Percentiles rank a stretch among this genome's conserved stretches.
Evolutionary conservation across 1,139 yeast species (phyloP).

Genomic region (Protomyces inundatus): DNA sequence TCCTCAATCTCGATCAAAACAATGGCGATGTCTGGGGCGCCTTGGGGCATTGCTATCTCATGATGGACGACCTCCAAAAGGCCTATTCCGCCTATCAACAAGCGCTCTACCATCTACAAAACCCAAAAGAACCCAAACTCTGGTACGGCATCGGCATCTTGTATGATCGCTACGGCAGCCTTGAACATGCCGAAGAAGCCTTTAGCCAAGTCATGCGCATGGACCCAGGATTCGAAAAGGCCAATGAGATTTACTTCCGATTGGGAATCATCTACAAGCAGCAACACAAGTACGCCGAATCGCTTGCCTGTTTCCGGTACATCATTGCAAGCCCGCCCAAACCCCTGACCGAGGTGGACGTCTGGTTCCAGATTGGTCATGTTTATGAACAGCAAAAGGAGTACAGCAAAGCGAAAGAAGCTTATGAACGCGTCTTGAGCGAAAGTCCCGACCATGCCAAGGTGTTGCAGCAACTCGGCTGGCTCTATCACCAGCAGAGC

Average conservation of each 20-base stretch:
- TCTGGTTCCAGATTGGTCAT: slow-evolving; percentile 96
- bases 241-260: slow-evolving; percentile 91
- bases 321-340: slow-evolving; percentile 87
- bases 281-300: slow-evolving; percentile 79
- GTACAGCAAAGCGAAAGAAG: slow-evolving; percentile 85
- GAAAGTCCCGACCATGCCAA: slow-evolving; percentile 93
- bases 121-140: slow-evolving; percentile 90
- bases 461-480: slow-evolving; percentile 91
- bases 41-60: slow-evolving; percentile 90
- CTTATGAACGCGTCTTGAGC: slow-evolving; percentile 84
- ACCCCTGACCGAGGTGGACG: slow-evolving; percentile 92
- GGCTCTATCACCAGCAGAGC: slow-evolving; percentile 83
- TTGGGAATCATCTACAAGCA: slow-evolving; percentile 96
- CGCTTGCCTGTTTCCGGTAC: slow-evolving; percentile 85
- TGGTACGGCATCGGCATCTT: slow-evolving; percentile 98
- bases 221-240: slow-evolving; percentile 93
- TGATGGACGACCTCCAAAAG: slow-evolving; percentile 91
- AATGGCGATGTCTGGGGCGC: slow-evolving; percentile 98
- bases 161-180: slow-evolving; percentile 89
- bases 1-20: slow-evolving; percentile 72
- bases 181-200: slow-evolving; percentile 97
- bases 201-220: slow-evolving; percentile 90
- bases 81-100: slow-evolving; percentile 96
- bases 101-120: slow-evolving; percentile 82
- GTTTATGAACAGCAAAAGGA: slow-evolving; percentile 92